Conservation (phyloP, 2,329 filamentous ascomycete species). For the Ophiocordyceps robertsii region DNA sequence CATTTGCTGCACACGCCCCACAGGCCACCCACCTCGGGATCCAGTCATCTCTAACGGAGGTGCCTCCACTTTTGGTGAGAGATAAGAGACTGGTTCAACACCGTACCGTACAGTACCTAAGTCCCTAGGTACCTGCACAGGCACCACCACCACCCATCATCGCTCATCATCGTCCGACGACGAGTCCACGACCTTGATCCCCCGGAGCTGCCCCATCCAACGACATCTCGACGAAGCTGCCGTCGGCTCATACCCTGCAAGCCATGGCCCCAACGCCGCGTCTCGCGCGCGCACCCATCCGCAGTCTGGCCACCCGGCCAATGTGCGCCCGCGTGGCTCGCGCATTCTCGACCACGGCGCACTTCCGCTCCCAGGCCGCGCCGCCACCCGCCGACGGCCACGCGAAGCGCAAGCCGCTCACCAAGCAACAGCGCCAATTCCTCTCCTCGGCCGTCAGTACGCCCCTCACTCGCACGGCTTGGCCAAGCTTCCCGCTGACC, state of each 20-base stretch:
- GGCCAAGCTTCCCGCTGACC: conserved; percentile 1
- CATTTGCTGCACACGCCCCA: not conserved
- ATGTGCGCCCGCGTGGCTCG: conserved; percentile 1
- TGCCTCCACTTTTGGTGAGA: no score
- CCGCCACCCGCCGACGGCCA: conserved; percentile 11
- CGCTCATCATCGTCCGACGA: no score
- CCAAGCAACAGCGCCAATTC: conserved; percentile 56
- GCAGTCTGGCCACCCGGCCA: not conserved
- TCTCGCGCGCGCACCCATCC: conserved; percentile 4
- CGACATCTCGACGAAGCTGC: no score
- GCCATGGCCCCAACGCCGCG: conserved; percentile 10
- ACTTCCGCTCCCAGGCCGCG: conserved; percentile 1
- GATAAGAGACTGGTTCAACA: no score
- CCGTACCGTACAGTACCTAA: no score
- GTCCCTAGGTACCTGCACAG: no score
- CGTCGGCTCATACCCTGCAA: no score
- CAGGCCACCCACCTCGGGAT: no score
- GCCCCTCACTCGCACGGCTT: not conserved
- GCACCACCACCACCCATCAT: no score
- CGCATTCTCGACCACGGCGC: conserved; percentile 2
- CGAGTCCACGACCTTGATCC: no score
- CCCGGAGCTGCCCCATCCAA: no score
- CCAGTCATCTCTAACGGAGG: no score
- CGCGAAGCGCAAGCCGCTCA: conserved; percentile 45
- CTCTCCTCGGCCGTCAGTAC: conserved; percentile 55